phyloP scores from a whole-genome alignment of 2,329 filamentous ascomycete genomes.

The Claviceps pazoutovae region DNA sequence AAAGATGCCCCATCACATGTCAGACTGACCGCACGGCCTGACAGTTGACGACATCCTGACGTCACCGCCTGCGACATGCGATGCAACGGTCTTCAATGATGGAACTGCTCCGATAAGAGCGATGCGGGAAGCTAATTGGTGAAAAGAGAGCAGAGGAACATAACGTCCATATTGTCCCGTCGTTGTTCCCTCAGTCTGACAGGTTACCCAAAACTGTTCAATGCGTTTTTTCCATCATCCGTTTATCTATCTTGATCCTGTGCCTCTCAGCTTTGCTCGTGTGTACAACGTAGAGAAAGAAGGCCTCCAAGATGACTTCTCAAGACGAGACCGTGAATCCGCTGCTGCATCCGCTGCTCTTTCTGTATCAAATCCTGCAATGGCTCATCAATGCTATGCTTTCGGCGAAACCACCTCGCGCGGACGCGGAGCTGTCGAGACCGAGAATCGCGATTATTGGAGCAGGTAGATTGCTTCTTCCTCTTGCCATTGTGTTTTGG shows the following conservation, averaged over 20 bases:
- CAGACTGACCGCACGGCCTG: not conserved
- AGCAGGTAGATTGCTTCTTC: conserved; percentile 36
- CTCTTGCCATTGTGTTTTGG: not conserved
- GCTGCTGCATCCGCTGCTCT: conserved; percentile 40
- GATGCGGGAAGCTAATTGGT: too few relatives aligned
- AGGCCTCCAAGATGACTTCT: conserved; percentile 18
- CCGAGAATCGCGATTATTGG: conserved; percentile 58
- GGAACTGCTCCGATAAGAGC: too few relatives aligned
- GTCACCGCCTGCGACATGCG: not conserved
- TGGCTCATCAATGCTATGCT: conserved; percentile 49
- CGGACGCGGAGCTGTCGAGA: conserved; percentile 38
- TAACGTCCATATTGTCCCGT: too few relatives aligned
- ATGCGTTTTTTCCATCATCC: too few relatives aligned
- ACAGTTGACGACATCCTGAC: not conserved
- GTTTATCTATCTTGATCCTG: too few relatives aligned
- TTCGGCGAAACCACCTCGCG: conserved; percentile 53
- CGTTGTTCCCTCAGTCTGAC: too few relatives aligned
- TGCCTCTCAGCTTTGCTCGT: too few relatives aligned
- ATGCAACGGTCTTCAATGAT: too few relatives aligned
- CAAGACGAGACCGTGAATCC: conserved; percentile 23
- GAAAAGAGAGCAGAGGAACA: too few relatives aligned
- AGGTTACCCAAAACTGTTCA: too few relatives aligned
- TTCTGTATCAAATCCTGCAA: conserved; percentile 52
- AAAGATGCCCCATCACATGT: not conserved
- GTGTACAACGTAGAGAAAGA: not conserved